phyloP scores from a whole-genome alignment of 306 rosid genomes.

The Castanopsis chinensis region DNA sequence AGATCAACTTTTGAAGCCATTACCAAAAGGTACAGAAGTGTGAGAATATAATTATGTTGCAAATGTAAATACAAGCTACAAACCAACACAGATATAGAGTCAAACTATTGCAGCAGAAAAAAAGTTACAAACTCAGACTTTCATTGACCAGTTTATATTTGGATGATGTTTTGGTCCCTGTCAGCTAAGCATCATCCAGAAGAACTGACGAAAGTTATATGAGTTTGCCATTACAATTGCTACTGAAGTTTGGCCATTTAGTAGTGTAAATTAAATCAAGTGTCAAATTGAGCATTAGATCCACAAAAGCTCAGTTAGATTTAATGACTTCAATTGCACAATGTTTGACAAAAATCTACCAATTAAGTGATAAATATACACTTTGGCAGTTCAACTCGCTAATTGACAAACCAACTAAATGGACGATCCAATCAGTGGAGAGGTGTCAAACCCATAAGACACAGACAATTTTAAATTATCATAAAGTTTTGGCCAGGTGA shows the following conservation, averaged over 20 bases:
- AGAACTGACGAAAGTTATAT: neutral
- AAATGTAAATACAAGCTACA: neutral
- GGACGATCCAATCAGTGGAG: neutral
- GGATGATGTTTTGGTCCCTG: neutral
- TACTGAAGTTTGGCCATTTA: neutral
- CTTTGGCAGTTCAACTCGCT: neutral
- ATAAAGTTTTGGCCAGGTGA: neutral
- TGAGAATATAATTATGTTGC: constrained; percentile 2
- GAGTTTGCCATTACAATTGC: neutral
- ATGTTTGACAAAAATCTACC: neutral
- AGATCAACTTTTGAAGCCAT: constrained; percentile 52
- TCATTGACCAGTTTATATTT: neutral
- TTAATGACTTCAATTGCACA: neutral
- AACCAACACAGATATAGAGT: neutral
- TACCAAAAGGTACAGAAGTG: constrained; percentile 31
- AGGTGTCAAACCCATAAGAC: neutral
- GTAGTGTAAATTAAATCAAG: neutral
- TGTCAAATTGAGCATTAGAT: neutral
- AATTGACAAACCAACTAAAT: neutral
- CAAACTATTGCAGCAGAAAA: neutral
- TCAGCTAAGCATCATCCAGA: neutral
- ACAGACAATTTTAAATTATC: neutral
- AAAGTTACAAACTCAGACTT: neutral
- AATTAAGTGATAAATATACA: neutral
- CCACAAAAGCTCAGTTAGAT: neutral